These are phyloP conservation scores for Coemansia furcata DNA, from an alignment of 192 early-diverging fungal genomes.

Conservation along the genomic window DNA sequence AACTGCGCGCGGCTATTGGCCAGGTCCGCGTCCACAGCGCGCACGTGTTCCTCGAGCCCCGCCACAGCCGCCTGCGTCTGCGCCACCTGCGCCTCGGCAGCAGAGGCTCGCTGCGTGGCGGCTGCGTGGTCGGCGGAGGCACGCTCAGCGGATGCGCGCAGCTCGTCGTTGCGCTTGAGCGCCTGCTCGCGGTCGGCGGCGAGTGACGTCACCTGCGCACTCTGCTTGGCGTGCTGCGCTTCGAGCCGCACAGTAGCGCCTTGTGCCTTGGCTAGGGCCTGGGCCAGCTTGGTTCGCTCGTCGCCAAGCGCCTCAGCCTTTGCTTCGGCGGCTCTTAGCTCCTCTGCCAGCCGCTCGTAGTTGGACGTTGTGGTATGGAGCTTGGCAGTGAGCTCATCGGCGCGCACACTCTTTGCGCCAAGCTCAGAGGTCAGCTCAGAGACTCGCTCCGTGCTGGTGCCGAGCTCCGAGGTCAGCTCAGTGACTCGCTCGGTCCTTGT, in stretches of 20 bases:
- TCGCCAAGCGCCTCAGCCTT: conserved; percentile 3
- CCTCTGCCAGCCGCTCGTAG: not conserved
- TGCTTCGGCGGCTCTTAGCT: not conserved
- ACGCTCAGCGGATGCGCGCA: not conserved
- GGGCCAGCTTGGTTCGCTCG: conserved; percentile 27
- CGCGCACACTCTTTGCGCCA: not conserved
- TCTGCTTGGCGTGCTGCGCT: conserved; percentile 20
- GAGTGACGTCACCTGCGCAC: conserved; percentile 10
- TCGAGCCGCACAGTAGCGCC: conserved; percentile 25
- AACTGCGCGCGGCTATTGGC: conserved; percentile 51
- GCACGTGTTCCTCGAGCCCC: conserved; percentile 38
- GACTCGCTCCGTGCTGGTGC: not conserved
- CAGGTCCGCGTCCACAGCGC: conserved; percentile 43
- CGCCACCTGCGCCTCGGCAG: conserved; percentile 13
- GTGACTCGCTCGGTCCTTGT: not conserved
- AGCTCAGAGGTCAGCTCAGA: not conserved
- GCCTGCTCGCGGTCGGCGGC: not conserved
- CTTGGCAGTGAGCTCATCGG: not conserved
- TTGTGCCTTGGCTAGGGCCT: conserved; percentile 41
- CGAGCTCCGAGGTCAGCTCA: not conserved
- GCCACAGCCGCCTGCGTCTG: conserved; percentile 16
- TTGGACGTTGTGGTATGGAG: not conserved
- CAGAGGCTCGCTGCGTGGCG: not conserved
- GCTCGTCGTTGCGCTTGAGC: conserved; percentile 5
- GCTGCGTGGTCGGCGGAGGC: not conserved